Evolutionary conservation across 805 yeast genomes (phyloP).

Genomic region (Candida sonorensis): DNA sequence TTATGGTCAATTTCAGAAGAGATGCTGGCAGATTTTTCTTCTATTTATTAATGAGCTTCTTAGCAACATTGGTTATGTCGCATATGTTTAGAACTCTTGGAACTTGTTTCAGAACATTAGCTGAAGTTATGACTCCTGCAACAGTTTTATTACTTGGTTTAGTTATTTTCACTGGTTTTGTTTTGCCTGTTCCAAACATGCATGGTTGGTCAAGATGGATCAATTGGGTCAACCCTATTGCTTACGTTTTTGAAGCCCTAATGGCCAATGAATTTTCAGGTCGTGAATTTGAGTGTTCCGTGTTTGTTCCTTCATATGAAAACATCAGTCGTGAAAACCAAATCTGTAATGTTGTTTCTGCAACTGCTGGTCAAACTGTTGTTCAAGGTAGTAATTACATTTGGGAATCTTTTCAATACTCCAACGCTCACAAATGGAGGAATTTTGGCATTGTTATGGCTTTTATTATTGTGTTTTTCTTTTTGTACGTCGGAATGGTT

Average conservation of each 20-base stretch:
- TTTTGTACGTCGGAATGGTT: conserved; percentile 43
- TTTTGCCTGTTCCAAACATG: conserved; percentile 46
- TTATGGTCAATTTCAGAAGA: conserved; percentile 44
- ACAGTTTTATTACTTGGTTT: conserved; percentile 41
- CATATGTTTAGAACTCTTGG: conserved; percentile 47
- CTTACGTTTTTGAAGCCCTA: conserved; percentile 50
- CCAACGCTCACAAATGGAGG: conserved; percentile 64
- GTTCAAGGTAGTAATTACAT: conserved; percentile 61
- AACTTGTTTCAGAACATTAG: conserved; percentile 36
- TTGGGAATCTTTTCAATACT: conserved; percentile 40
- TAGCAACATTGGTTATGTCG: conserved; percentile 43
- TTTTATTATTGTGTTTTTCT: conserved; percentile 47
- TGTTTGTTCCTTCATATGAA: conserved; percentile 38
- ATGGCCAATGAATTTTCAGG: conserved; percentile 52
- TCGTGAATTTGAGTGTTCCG: conserved; percentile 38
- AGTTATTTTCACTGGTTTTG: conserved; percentile 48
- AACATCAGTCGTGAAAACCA: conserved; percentile 11
- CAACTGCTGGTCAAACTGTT: conserved; percentile 42
- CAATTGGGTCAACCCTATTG: conserved; percentile 48
- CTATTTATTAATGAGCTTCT: conserved; percentile 36
- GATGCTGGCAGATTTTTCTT: conserved; percentile 51
- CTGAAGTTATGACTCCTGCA: conserved; percentile 53
- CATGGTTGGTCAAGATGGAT: conserved; percentile 61
- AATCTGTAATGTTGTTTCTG: conserved; percentile 42
- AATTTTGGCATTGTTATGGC: conserved; percentile 65